These are phyloP conservation scores for Lasiodiplodia theobromae DNA, from an alignment of 2,329 filamentous ascomycete species.

Conservation along the genomic window DNA sequence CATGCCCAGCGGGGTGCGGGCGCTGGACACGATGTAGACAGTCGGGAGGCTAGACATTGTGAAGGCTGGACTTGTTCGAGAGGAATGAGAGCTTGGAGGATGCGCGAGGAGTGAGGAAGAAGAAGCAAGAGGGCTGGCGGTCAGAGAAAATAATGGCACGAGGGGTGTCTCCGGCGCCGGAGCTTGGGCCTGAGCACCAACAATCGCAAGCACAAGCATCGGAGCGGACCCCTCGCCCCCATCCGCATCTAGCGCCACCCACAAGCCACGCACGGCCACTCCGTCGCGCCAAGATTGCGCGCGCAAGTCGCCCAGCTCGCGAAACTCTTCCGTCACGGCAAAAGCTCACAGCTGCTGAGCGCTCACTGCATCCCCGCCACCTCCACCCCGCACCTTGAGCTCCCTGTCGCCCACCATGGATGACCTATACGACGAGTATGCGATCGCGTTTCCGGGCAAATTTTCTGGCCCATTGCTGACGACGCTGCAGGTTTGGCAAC, in stretches of 20 bases:
- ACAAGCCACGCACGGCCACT: neutral
- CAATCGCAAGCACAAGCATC: neutral
- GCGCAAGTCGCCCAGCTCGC: constrained; percentile 18
- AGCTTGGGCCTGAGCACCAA: constrained; percentile 26
- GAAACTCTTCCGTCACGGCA: constrained; percentile 21
- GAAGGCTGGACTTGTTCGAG: neutral
- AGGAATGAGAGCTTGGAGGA: constrained; percentile 3
- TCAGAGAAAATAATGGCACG: constrained; percentile 27
- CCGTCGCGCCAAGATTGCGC: constrained; percentile 24
- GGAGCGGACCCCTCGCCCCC: constrained; percentile 17
- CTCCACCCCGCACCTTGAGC: neutral
- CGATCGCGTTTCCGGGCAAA: constrained; percentile 18
- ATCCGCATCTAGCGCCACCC: neutral
- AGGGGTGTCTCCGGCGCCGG: constrained; percentile 25
- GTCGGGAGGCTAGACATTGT: constrained; percentile 79
- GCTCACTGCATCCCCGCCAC: constrained; percentile 11
- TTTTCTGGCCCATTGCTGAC: constrained; percentile 27
- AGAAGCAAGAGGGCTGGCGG: constrained; percentile 26
- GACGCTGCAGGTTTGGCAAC: constrained; percentile 80
- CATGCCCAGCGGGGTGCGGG: constrained; percentile 88
- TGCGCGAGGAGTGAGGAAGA: constrained; percentile 21
- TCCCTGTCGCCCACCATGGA: constrained; percentile 68
- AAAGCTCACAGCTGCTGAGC: constrained; percentile 21
- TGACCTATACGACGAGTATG: constrained; percentile 94
- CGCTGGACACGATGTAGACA: constrained; percentile 95